phyloP scores from a whole-genome alignment of 2,329 filamentous ascomycete genomes.

The Xylariaceae sp. region DNA sequence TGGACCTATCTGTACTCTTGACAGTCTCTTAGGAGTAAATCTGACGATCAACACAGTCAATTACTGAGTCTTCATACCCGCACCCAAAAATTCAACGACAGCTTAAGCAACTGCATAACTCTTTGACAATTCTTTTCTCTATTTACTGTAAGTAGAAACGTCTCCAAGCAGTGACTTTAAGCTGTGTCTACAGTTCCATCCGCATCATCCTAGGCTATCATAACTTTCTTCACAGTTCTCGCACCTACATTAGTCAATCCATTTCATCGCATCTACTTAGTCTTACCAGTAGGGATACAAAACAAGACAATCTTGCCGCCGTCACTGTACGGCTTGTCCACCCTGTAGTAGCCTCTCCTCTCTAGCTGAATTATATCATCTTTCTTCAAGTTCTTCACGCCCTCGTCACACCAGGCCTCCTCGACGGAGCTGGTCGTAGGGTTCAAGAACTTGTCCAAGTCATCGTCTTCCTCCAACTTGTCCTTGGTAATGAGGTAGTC shows the following conservation, averaged over 20 bases:
- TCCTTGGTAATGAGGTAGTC: constrained; percentile 96
- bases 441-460: constrained; percentile 79
- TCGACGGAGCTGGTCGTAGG: constrained; percentile 70
- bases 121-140: too few species aligned
- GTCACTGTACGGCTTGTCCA: constrained; percentile 62
- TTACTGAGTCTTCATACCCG: too few species aligned
- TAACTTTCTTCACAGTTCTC: too few species aligned
- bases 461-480: constrained; percentile 83
- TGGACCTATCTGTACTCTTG: too few species aligned
- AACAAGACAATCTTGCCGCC: constrained; percentile 54
- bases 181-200: too few species aligned
- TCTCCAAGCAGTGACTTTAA: too few species aligned
- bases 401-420: constrained; percentile 74
- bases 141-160: too few species aligned
- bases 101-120: too few species aligned
- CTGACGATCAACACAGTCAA: too few species aligned
- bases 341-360: constrained; percentile 84
- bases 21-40: too few species aligned
- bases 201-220: too few species aligned
- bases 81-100: too few species aligned
- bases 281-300: constrained; percentile 54
- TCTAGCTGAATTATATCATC: constrained; percentile 95
- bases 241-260: neutral
- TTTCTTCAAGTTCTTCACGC: constrained; percentile 72
- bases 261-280: constrained; percentile 25